These are phyloP conservation scores for Leccinum aurantiacum DNA, from an alignment of 768 basidiomycete genomes.

Conservation along the genomic window DNA sequence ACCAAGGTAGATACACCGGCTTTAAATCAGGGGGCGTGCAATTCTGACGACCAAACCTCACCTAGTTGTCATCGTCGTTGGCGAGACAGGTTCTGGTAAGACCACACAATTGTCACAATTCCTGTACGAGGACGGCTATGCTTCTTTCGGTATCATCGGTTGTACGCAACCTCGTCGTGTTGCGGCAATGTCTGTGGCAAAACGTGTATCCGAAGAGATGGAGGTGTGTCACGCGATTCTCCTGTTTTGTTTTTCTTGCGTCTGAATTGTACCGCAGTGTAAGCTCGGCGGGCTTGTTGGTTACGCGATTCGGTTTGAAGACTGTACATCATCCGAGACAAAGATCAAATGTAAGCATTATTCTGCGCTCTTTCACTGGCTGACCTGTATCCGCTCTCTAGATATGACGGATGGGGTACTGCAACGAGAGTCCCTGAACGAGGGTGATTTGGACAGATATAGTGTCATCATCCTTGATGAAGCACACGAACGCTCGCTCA, in stretches of 20 bases:
- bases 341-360: slow-evolving; percentile 87
- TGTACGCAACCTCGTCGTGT: slow-evolving; percentile 99
- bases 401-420: slow-evolving; percentile 99
- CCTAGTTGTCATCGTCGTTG: slow-evolving; percentile 89
- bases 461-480: slow-evolving; percentile 98
- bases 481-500: slow-evolving; percentile 95
- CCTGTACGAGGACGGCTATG: slow-evolving; percentile 96
- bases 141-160: slow-evolving; percentile 83
- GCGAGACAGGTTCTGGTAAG: slow-evolving; percentile 99
- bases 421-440: slow-evolving; percentile 96
- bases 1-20: slow-evolving; percentile 68
- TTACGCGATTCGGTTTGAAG: slow-evolving; percentile 98
- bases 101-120: slow-evolving; percentile 96
- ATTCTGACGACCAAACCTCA: neutral
- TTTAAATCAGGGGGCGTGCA: too few species aligned
- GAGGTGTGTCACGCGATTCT: slow-evolving; percentile 54
- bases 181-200: slow-evolving; percentile 99
- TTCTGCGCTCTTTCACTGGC: neutral
- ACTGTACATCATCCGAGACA: slow-evolving; percentile 91
- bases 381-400: slow-evolving; percentile 30
- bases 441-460: slow-evolving; percentile 97
- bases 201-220: slow-evolving; percentile 99
- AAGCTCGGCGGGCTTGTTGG: slow-evolving; percentile 90
- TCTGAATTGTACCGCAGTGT: slow-evolving; percentile 47
- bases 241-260: neutral